Percentiles rank a stretch among this genome's conserved stretches.
Evolutionary conservation across 306 rosid genomes (phyloP).

Genomic region (Rubus parviflorus): DNA sequence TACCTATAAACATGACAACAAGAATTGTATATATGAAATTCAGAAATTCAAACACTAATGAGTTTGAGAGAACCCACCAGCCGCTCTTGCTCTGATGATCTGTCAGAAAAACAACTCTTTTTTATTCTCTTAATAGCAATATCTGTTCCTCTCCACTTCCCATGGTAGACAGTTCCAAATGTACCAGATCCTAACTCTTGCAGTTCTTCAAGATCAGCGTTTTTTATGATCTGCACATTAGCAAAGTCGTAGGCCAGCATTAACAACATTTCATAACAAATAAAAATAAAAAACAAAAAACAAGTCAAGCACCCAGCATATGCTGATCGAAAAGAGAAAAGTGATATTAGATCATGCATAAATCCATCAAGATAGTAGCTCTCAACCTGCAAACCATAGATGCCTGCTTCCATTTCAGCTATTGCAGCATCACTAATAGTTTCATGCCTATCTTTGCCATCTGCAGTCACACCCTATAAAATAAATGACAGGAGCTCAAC

Average conservation of each 20-base stretch:
- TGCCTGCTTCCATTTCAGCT: slow-evolving; percentile 67
- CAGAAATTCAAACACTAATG: slow-evolving; percentile 17
- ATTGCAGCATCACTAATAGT: slow-evolving; percentile 46
- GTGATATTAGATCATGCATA: slow-evolving; percentile 5
- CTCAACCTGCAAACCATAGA: slow-evolving; percentile 82
- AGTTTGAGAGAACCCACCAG: slow-evolving; percentile 54
- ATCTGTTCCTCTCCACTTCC: slow-evolving; percentile 98
- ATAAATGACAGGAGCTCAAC: slow-evolving; percentile 20
- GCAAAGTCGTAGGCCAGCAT: neutral
- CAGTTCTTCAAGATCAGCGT: slow-evolving; percentile 78
- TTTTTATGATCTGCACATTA: slow-evolving; percentile 71
- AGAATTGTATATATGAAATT: slow-evolving; percentile 16
- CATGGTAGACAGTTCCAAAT: slow-evolving; percentile 93
- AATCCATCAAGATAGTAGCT: slow-evolving; percentile 26
- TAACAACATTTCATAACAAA: neutral
- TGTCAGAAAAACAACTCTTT: slow-evolving; percentile 86
- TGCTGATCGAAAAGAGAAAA: slow-evolving; percentile 15
- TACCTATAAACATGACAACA: slow-evolving; percentile 8
- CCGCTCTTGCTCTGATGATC: slow-evolving; percentile 87
- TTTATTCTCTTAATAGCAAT: slow-evolving; percentile 93
- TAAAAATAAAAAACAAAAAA: neutral
- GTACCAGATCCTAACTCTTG: slow-evolving; percentile 95
- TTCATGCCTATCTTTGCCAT: slow-evolving; percentile 34
- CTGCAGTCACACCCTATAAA: slow-evolving; percentile 48
- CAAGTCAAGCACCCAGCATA: slow-evolving; percentile 21